Conservation (phyloP, 2,329 filamentous ascomycete species). For the Fusarium sp. region DNA sequence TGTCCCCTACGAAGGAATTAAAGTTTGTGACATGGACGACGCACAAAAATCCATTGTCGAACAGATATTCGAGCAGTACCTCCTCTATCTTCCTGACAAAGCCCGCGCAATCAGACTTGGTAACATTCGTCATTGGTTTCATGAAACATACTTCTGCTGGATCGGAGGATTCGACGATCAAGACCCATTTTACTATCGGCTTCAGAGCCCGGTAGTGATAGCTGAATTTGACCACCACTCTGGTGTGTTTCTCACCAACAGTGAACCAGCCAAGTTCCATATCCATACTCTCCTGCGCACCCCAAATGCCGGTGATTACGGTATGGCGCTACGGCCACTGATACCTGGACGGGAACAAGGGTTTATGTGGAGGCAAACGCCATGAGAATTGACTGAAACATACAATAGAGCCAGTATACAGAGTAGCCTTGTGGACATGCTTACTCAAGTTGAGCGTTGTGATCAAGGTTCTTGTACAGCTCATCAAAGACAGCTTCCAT, state of each 20-base stretch:
- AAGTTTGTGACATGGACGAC: conserved; percentile 54
- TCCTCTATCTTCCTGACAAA: conserved; percentile 72
- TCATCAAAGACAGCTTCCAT: conserved; percentile 13
- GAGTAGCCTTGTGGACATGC: not conserved
- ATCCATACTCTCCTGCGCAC: conserved; percentile 79
- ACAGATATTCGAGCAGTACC: conserved; percentile 59
- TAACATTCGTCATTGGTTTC: conserved; percentile 59
- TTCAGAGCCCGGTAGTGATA: conserved; percentile 79
- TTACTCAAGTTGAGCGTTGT: not conserved
- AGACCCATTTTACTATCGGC: conserved; percentile 80
- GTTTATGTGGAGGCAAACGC: conserved; percentile 34
- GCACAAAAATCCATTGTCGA: not conserved
- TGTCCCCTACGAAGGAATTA: conserved; percentile 77
- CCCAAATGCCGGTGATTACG: conserved; percentile 83
- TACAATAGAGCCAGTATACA: not conserved
- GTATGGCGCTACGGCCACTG: conserved; percentile 61
- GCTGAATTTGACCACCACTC: conserved; percentile 72
- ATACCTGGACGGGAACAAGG: conserved; percentile 48
- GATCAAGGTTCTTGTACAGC: conserved; percentile 4
- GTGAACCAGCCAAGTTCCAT: not conserved
- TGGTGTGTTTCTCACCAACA: not conserved
- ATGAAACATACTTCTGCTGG: conserved; percentile 83
- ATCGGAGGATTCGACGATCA: conserved; percentile 68
- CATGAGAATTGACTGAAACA: not conserved
- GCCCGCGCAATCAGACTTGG: conserved; percentile 53